Evolutionary conservation across 495 filamentous ascomycete species (phyloP), one percentile per base, ranked within the genome.

Genomic region (Neurospora sp.): DNA sequence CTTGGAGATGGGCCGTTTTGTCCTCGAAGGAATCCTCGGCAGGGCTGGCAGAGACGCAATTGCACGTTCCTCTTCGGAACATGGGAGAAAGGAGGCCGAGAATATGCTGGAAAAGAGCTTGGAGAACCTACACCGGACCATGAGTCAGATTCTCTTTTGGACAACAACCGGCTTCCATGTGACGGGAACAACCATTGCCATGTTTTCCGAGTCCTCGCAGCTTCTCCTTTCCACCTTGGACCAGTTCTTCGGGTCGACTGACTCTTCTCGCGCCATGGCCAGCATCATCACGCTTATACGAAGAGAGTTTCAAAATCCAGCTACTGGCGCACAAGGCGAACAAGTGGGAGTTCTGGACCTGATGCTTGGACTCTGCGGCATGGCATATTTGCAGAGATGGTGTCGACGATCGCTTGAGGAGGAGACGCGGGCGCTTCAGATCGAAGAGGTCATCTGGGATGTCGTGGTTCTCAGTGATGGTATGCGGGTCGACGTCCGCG

Each of bases 191-290:
- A 88, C 89, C 9, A 80, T 93, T 69, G 84, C 85, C 3, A 88
- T 88, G 20, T 83, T 87, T 27, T 88, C 87, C 6, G 88, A 90
- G 72, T 81, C 92, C 70, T 90, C 90, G 0, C 89, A 91, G 78
- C 84, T 89, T 20, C 85, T 92, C 12, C 78, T 94, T 20, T 87
- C 88, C 39, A 88, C 88, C 3, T 82, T 94, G 38, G 91, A 94
- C 80, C 88, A 90, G 22, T 90, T 93, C 71, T 87, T 94, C 40
- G 92, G 92, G 16, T 91, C 88, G 22, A 94, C 92, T 6, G 92
- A 94, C 78, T 91, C 91, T 3, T 93, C 91, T 1, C 85, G 91
- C 69, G 92, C 92, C n/a, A 92, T 94, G 77, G 90, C 90, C 0
- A 90, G 91, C 73, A 93, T 94, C 71, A 89, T 93, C 72, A 89